Evolutionary conservation across 73 alveolate genomes (phyloP).

Genomic region (Tetrahymena elliotti): DNA sequence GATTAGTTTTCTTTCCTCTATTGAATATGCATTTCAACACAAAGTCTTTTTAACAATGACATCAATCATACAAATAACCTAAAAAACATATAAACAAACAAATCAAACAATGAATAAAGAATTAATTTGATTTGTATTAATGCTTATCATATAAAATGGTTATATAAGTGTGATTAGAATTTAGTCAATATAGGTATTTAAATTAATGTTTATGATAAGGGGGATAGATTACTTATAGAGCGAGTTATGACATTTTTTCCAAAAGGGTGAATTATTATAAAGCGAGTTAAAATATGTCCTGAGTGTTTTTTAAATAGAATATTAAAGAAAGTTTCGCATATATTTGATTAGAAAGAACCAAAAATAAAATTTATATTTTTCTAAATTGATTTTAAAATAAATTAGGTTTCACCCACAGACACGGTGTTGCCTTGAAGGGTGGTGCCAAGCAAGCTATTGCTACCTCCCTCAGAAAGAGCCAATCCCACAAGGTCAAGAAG

Average conservation of each 20-base stretch:
- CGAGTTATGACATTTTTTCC: not conserved
- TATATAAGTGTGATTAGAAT: not conserved
- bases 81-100: not conserved
- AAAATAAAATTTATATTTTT: too few relatives aligned
- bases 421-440: not conserved
- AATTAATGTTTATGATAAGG: not conserved
- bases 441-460: not conserved
- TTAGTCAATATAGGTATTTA: not conserved
- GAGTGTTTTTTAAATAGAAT: not conserved
- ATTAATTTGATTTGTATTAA: too few relatives aligned
- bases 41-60: not conserved
- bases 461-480: not conserved
- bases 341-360: not conserved
- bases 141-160: not conserved
- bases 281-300: not conserved
- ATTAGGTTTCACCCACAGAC: not conserved
- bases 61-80: not conserved
- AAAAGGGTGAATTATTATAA: not conserved
- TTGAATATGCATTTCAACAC: not conserved
- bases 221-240: not conserved
- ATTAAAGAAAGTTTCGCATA: not conserved
- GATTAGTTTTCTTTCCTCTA: not conserved
- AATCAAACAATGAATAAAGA: too few relatives aligned
- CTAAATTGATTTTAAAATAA: not conserved
- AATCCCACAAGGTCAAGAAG: not conserved